phyloP scores from a whole-genome alignment of 2,329 filamentous ascomycete species.

The Hypoxylon sp. region DNA sequence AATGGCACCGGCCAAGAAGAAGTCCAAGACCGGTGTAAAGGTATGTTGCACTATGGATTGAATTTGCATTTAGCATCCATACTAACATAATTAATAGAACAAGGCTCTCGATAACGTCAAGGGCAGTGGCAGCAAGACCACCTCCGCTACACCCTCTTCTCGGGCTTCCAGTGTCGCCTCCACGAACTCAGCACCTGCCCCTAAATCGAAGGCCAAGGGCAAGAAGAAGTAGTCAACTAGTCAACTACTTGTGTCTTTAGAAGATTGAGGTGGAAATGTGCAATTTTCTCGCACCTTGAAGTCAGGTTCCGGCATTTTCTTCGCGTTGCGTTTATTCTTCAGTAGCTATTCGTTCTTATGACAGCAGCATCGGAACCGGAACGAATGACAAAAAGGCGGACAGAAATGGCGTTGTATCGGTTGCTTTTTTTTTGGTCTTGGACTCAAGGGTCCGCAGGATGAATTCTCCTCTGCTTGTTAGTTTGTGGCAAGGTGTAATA shows the following conservation, averaged over 20 bases:
- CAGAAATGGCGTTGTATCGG: conserved; percentile 15
- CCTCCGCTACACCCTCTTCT: conserved; percentile 78
- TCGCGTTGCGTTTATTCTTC: neutral
- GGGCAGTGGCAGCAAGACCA: conserved; percentile 70
- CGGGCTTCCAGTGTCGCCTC: conserved; percentile 90
- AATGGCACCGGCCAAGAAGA: conserved; percentile 90
- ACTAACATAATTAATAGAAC: conserved; percentile 67
- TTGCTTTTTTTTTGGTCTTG: conserved; percentile 9
- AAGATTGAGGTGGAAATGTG: no score
- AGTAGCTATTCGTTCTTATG: neutral
- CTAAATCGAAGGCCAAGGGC: conserved; percentile 56
- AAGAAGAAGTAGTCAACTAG: conserved; percentile 59
- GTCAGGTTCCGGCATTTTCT: no score
- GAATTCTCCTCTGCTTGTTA: neutral
- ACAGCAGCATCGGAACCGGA: conserved; percentile 14
- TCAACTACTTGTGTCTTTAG: no score
- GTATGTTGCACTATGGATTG: conserved; percentile 61
- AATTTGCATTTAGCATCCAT: neutral
- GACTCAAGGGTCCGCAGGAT: conserved; percentile 2
- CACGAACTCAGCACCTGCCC: conserved; percentile 63
- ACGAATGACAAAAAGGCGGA: conserved; percentile 12
- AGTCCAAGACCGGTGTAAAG: conserved; percentile 88
- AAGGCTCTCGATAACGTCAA: conserved; percentile 93
- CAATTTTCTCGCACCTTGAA: no score
- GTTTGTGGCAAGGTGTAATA: no score